Evolutionary conservation across 2,329 filamentous ascomycete genomes (phyloP).

Genomic region (Beauveria sp.): DNA sequence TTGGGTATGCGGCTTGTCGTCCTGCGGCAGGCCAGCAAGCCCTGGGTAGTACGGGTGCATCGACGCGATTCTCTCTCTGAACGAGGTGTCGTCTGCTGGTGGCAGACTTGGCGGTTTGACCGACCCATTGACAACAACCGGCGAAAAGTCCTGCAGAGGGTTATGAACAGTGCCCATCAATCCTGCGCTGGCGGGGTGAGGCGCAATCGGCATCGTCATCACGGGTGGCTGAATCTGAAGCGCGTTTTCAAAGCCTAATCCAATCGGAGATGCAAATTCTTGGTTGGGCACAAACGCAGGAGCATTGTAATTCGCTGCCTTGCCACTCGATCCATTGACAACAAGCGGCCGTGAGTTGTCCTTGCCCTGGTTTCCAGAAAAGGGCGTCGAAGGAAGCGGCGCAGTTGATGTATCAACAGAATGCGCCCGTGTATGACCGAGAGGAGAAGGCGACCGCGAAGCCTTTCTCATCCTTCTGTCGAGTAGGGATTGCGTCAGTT

Average conservation of each 20-base stretch:
- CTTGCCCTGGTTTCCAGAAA: constrained; percentile 28
- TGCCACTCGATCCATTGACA: constrained; percentile 41
- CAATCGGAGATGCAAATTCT: neutral
- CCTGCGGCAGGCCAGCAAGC: constrained; percentile 23
- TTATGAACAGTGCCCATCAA: neutral
- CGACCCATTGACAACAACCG: constrained; percentile 30
- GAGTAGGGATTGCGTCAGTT: constrained; percentile 45
- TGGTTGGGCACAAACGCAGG: neutral
- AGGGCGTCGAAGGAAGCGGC: constrained; percentile 31
- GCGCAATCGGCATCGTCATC: neutral
- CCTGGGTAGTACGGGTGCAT: constrained; percentile 28
- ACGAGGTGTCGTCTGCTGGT: constrained; percentile 30
- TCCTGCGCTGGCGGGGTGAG: constrained; percentile 14
- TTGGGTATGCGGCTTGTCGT: constrained; percentile 12
- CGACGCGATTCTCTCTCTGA: constrained; percentile 33
- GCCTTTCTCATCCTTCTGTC: constrained; percentile 45
- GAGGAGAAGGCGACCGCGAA: constrained; percentile 49
- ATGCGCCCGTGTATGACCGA: constrained; percentile 41
- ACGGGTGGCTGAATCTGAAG: constrained; percentile 5
- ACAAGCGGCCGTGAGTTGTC: constrained; percentile 39
- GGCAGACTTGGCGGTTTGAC: constrained; percentile 15
- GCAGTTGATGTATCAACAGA: constrained; percentile 34
- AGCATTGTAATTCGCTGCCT: constrained; percentile 19
- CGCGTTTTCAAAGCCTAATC: constrained; percentile 2
- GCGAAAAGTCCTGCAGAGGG: constrained; percentile 18